These are phyloP conservation scores for Diaporthe vaccinii DNA, from an alignment of 2,329 filamentous ascomycete species.

Conservation along the genomic window DNA sequence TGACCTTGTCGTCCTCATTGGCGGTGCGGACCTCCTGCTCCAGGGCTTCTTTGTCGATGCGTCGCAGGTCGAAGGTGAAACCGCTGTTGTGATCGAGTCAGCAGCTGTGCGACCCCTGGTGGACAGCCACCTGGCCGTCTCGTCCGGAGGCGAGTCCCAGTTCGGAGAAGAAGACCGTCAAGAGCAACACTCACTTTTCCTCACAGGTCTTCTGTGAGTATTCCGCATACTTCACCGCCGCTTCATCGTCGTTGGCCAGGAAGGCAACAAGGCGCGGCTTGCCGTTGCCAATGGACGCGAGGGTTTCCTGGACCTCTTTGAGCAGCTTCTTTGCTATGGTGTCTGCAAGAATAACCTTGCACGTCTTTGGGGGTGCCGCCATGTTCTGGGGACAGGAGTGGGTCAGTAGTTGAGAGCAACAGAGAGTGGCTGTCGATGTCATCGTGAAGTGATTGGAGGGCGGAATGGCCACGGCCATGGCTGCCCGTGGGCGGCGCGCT, in stretches of 20 bases:
- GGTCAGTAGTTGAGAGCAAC: constrained; percentile 32
- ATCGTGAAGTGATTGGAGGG: constrained; percentile 2
- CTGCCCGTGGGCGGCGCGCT: not conserved
- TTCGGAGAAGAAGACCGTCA: not conserved
- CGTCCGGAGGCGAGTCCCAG: constrained; percentile 12
- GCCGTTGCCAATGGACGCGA: constrained; percentile 48
- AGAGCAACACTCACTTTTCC: constrained; percentile 82
- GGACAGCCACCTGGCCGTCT: not conserved
- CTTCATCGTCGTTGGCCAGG: constrained; percentile 91
- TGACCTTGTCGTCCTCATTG: constrained; percentile 82
- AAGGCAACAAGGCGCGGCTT: constrained; percentile 86
- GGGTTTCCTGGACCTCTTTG: constrained; percentile 73
- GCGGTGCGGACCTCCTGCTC: constrained; percentile 90
- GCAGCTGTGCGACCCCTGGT: constrained; percentile 30
- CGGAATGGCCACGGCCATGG: constrained; percentile 22
- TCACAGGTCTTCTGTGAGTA: constrained; percentile 97
- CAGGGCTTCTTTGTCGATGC: constrained; percentile 87
- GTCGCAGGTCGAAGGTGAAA: constrained; percentile 88
- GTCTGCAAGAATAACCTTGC: constrained; percentile 93
- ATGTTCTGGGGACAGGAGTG: constrained; percentile 48
- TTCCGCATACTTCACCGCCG: constrained; percentile 93
- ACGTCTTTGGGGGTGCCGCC: constrained; percentile 73
- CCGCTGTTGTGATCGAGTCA: constrained; percentile 68
- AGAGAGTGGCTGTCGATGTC: constrained; percentile 16
- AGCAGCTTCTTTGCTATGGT: constrained; percentile 88